phyloP scores from a whole-genome alignment of 257 asterid species.

The Ballota nigra region DNA sequence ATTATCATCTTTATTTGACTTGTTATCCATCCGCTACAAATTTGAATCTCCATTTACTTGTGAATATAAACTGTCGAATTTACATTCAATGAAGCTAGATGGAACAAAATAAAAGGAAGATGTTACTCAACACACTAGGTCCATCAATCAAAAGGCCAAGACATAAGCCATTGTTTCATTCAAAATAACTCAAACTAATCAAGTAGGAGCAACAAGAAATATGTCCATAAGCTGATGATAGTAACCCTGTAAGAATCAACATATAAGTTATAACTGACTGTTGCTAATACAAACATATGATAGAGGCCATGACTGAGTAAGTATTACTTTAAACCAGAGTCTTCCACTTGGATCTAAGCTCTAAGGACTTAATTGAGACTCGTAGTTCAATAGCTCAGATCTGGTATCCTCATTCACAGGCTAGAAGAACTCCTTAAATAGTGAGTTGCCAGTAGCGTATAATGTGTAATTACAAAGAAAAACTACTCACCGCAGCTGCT shows the following conservation, averaged over 20 bases:
- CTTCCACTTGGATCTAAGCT: background rate
- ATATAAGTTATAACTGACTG: background rate
- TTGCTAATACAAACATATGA: background rate
- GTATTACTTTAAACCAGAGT: background rate
- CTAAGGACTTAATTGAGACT: constrained; percentile 1
- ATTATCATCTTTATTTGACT: background rate
- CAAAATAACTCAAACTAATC: constrained; percentile 7
- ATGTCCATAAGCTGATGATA: background rate
- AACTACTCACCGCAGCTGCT: constrained; percentile 63
- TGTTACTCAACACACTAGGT: background rate
- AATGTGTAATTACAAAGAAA: constrained; percentile 12
- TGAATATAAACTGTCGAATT: background rate
- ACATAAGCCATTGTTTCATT: background rate
- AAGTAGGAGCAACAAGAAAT: constrained; percentile 11
- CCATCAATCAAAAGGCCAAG: background rate
- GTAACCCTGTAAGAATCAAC: background rate
- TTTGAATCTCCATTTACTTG: background rate
- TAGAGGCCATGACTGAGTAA: background rate
- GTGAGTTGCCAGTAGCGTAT: background rate
- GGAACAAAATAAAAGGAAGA: background rate
- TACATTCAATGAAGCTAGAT: background rate
- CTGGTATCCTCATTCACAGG: background rate
- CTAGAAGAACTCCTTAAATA: background rate
- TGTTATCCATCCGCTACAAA: constrained; percentile 10
- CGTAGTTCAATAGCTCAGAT: constrained; percentile 2